Evolutionary conservation across 2,329 filamentous ascomycete genomes (phyloP).

Genomic region (Knoxdaviesia capensis): DNA sequence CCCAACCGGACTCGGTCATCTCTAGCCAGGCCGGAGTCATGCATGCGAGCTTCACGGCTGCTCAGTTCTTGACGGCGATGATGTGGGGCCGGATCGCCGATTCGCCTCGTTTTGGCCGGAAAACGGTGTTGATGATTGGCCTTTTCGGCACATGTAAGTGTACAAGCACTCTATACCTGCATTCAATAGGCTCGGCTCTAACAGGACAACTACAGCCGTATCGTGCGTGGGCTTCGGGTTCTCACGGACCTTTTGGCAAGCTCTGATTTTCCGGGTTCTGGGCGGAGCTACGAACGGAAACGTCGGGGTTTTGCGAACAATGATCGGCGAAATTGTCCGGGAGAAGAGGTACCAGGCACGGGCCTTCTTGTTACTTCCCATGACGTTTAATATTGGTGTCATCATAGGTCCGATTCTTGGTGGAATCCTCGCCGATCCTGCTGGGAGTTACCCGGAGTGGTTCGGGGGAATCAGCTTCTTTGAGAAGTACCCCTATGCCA

Average conservation of each 20-base stretch:
- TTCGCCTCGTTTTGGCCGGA: constrained; percentile 45
- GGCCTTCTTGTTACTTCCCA: constrained; percentile 60
- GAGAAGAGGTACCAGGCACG: constrained; percentile 44
- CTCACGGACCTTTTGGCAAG: constrained; percentile 46
- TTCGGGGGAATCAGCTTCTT: constrained; percentile 28
- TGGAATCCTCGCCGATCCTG: constrained; percentile 48
- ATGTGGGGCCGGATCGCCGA: constrained; percentile 59
- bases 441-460: constrained; percentile 33
- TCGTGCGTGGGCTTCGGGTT: constrained; percentile 39
- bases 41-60: constrained; percentile 59
- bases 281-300: constrained; percentile 58
- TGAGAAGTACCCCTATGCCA: constrained; percentile 27
- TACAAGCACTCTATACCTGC: too few relatives aligned
- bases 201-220: constrained; percentile 4
- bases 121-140: constrained; percentile 60
- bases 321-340: constrained; percentile 56
- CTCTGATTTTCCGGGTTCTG: constrained; percentile 51
- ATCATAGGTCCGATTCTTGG: constrained; percentile 52
- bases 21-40: constrained; percentile 60
- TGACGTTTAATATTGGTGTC: constrained; percentile 54
- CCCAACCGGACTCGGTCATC: constrained; percentile 40
- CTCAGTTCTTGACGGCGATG: constrained; percentile 67
- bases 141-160: constrained; percentile 35
- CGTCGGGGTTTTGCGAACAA: constrained; percentile 54
- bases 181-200: too few relatives aligned